Evolutionary conservation across 352 stramenopile species (phyloP).

Genomic region (Aphanomyces cochlioides): DNA sequence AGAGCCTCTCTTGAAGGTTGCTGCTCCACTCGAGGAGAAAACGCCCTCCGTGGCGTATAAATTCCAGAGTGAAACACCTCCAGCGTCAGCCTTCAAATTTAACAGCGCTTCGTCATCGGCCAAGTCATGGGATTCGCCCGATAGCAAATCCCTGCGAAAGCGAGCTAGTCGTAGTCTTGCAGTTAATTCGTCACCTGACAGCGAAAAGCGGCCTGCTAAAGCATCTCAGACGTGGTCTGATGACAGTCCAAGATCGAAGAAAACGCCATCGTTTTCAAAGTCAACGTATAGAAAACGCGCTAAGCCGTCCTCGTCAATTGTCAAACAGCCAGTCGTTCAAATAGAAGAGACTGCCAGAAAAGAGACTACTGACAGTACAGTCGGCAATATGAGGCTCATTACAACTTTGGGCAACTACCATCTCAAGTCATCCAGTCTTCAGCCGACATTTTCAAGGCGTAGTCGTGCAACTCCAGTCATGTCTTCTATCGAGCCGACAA

Average conservation of each 20-base stretch:
- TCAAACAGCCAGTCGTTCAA: too few species aligned
- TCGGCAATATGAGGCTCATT: too few species aligned
- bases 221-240: too few species aligned
- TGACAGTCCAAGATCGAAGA: neutral
- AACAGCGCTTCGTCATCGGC: neutral
- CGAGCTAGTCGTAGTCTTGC: neutral
- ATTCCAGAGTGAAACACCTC: neutral
- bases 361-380: neutral
- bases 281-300: too few species aligned
- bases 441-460: too few species aligned
- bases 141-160: neutral
- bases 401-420: too few species aligned
- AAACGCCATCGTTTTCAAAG: neutral
- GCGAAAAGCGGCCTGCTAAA: neutral
- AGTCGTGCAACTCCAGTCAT: too few species aligned
- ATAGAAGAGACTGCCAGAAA: neutral
- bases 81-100: conserved; percentile 7
- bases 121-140: neutral
- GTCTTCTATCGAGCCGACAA: too few species aligned
- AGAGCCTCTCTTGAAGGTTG: too few species aligned
- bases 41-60: neutral
- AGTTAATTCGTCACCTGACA: neutral
- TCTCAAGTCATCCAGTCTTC: too few species aligned
- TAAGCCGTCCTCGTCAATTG: too few species aligned
- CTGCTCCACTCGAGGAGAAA: neutral